phyloP scores from a whole-genome alignment of 1,139 yeast species.

The Yamadazyma spencermartinsiae region DNA sequence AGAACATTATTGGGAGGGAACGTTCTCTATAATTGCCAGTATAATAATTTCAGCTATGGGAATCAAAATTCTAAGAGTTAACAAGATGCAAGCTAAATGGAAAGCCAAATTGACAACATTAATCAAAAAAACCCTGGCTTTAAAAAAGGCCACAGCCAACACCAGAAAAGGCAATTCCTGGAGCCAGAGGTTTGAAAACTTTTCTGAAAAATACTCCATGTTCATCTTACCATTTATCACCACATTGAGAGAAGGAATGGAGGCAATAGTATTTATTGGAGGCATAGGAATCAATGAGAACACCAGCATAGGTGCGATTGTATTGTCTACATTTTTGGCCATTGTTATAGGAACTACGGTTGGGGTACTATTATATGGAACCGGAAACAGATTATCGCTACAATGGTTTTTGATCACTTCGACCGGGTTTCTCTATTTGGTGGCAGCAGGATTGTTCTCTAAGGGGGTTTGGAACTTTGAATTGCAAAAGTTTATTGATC shows the following conservation, averaged over 20 bases:
- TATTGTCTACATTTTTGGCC: constrained; percentile 32
- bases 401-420: constrained; percentile 42
- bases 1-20: constrained; percentile 51
- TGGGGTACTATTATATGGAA: constrained; percentile 41
- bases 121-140: constrained; percentile 20
- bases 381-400: constrained; percentile 43
- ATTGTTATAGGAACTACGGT: constrained; percentile 32
- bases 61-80: constrained; percentile 41
- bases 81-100: constrained; percentile 81
- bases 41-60: constrained; percentile 49
- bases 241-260: constrained; percentile 49
- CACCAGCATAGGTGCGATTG: constrained; percentile 34
- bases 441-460: constrained; percentile 48
- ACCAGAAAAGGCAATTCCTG: constrained; percentile 9
- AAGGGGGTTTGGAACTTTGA: constrained; percentile 51
- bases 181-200: constrained; percentile 15
- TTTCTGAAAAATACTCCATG: constrained; percentile 40
- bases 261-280: constrained; percentile 48
- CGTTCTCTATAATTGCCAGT: constrained; percentile 45
- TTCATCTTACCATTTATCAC: constrained; percentile 46
- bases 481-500: constrained; percentile 39
- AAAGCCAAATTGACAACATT: constrained; percentile 53
- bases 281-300: constrained; percentile 49
- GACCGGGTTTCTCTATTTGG: constrained; percentile 44
- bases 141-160: constrained; percentile 16